Base-by-base conservation (phyloP, 2,329 filamentous ascomycete genomes). In the Alternaria angustiovoidea region DNA sequence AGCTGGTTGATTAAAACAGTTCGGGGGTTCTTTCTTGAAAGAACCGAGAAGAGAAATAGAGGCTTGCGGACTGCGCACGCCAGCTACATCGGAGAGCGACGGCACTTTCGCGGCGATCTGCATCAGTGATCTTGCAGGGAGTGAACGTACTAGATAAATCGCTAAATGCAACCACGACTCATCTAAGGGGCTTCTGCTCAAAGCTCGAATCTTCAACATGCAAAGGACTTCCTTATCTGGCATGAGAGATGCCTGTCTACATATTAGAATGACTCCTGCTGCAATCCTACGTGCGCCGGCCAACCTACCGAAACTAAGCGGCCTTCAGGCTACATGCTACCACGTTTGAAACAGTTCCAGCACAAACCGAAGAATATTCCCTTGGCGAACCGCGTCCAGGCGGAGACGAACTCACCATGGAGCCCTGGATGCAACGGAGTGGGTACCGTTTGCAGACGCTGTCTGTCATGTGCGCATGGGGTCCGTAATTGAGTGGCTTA, bases 31-130 rank as follows among this genome's bases (percentile, higher is more conserved):
- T 34, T 20, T 20, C 2, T n/a, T 7, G 46, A 16, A 30, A 18
- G 16, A 26, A 52, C 2, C 32, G 38, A 18, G 22, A 36, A 11
- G 9, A n/a, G 32, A 32, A 26, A 14, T 24, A 30, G 28, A 11
- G 39, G 24, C n/a, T 32, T 51, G 28, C 36, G 22, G 30, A 44
- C 47, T 34, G 12, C 9, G 24, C 5, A 53, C 7, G 12, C 14
- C 20, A 34, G 26, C 38, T 44, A n/a, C 44, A 26, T 42, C 26
- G 57, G 46, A 20, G 34, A 41, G 41, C 22, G 12, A 47, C 22
- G 54, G 47, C 32, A 42, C 42, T 51, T 38, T n/a, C 34, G 34
- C 51, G 54, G 41, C 28, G 47, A 57, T 60, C 47, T 47, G 47
- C 53, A 51, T 18, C 14, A 46, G 41, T 46, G 34, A 54, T 51